phyloP scores from a whole-genome alignment of 768 basidiomycete species.

The Phaeotremella fagi region DNA sequence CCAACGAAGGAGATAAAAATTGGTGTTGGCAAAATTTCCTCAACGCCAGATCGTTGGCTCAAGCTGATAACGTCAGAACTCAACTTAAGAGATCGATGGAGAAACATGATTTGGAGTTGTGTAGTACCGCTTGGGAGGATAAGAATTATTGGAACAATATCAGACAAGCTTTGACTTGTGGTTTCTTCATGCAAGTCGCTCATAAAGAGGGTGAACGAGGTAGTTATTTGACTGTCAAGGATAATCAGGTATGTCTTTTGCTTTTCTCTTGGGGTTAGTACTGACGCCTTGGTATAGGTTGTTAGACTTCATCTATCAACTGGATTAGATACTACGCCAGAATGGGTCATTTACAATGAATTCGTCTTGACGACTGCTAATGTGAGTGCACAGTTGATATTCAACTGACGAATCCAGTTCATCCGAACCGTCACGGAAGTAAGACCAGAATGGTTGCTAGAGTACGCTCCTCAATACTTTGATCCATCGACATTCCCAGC shows the following conservation, averaged over 20 bases:
- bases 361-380: constrained; percentile 79
- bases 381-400: constrained; percentile 30
- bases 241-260: constrained; percentile 72
- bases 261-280: background rate
- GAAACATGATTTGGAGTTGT: constrained; percentile 70
- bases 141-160: constrained; percentile 69
- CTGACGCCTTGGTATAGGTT: constrained; percentile 49
- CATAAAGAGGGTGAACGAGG: constrained; percentile 89
- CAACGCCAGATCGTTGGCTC: constrained; percentile 70
- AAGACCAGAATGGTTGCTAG: constrained; percentile 74
- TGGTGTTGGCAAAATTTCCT: constrained; percentile 93
- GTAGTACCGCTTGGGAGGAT: constrained; percentile 63
- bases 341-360: constrained; percentile 91
- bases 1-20: constrained; percentile 69
- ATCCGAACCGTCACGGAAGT: constrained; percentile 90
- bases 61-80: constrained; percentile 88
- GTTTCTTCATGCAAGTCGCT: constrained; percentile 98
- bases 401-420: constrained; percentile 51
- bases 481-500: constrained; percentile 62
- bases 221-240: constrained; percentile 85
- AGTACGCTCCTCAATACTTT: constrained; percentile 64
- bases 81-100: constrained; percentile 91
- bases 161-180: constrained; percentile 76
- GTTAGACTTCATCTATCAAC: constrained; percentile 80
- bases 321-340: constrained; percentile 77